Evolutionary conservation across 768 basidiomycete genomes (phyloP).

Genomic region (Albatrellus ellisii): DNA sequence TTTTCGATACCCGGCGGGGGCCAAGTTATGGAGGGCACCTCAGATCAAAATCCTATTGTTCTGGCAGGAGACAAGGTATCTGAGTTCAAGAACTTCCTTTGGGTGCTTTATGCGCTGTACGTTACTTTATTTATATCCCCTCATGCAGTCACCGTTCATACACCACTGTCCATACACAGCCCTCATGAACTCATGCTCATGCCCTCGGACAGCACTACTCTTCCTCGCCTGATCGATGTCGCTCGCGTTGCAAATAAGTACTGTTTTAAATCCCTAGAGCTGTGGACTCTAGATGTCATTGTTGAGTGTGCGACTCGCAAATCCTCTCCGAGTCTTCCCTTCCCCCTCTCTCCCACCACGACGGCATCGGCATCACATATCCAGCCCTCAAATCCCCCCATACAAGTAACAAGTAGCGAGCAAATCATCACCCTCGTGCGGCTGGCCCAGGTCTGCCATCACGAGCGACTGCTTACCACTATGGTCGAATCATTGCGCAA

Average conservation of each 20-base stretch:
- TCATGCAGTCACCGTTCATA: background rate
- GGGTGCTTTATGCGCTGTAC: slow-evolving; percentile 67
- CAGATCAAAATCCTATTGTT: slow-evolving; percentile 52
- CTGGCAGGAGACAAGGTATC: slow-evolving; percentile 47
- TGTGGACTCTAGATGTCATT: slow-evolving; percentile 65
- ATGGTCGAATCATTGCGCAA: slow-evolving; percentile 46
- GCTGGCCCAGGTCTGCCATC: slow-evolving; percentile 55
- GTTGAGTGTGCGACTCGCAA: slow-evolving; percentile 52
- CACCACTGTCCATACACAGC: slow-evolving; percentile 22
- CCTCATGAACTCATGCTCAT: slow-evolving; percentile 46
- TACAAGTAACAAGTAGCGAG: slow-evolving; percentile 11
- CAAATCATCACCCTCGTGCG: slow-evolving; percentile 29
- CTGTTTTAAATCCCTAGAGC: slow-evolving; percentile 59
- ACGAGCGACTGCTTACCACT: slow-evolving; percentile 43
- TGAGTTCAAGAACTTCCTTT: slow-evolving; percentile 64
- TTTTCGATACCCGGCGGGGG: slow-evolving; percentile 55
- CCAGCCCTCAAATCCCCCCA: slow-evolving; percentile 7
- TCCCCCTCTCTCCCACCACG: slow-evolving; percentile 21
- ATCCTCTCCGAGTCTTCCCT: slow-evolving; percentile 34
- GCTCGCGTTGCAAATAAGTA: slow-evolving; percentile 62
- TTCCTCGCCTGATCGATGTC: slow-evolving; percentile 45
- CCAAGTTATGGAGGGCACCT: slow-evolving; percentile 37
- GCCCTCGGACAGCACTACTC: slow-evolving; percentile 34
- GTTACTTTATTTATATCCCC: slow-evolving; percentile 15
- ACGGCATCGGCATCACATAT: slow-evolving; percentile 17